Evolutionary conservation across 2,329 filamentous ascomycete genomes (phyloP), one percentile per base, ranked within the genome.

Genomic region (Fusarium pseudoanthophilum): DNA sequence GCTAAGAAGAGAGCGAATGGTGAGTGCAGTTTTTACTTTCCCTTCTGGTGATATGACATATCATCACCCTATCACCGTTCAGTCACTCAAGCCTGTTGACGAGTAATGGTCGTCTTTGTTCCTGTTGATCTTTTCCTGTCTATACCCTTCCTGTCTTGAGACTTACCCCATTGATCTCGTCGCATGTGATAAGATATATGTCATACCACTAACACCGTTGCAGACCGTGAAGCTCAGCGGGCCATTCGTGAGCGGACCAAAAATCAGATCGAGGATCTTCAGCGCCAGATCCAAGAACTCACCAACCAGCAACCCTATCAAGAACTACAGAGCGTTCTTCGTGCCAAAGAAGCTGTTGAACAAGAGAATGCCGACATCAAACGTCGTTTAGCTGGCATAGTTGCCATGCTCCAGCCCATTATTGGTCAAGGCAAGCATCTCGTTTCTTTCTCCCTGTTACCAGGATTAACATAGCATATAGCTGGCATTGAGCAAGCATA

Each of bases 181-280:
- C 45, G 69, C 70, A 46, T 52, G 40, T 51, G 51, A 61, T 53
- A 65, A 59, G 46, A 36, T 42, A 69, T 39, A 11, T 53, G 16
- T n/a, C 43, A 45, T 11, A 30, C 72, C 51, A 74, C 75, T 74
- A 64, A 70, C 63, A 64, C 49, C 34, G 43, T 61, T 49, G 21
- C 90, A 88, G 94, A 97, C 80, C 91, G 94, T 65, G 93, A 97
- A 81, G 94, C 94, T 36, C 94, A 97, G 81, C 89, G 94, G 55
- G 93, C 93, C 43, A 96, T 97, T 67, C 88, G 94, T 46, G 93
- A 95, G 83, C 90, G 94, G 62, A 96, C 93, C 34, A 94, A 92
- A 83, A 89, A 90, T 65, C 92, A 93, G 81, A 96, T 96, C 75
- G 93, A 95, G 79, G 84, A 83, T 11, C 85, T 96, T 67, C 92